Evolutionary conservation across 2,329 filamentous ascomycete species (phyloP), one percentile per base, ranked within the genome.

Genomic region (Apiospora marii): DNA sequence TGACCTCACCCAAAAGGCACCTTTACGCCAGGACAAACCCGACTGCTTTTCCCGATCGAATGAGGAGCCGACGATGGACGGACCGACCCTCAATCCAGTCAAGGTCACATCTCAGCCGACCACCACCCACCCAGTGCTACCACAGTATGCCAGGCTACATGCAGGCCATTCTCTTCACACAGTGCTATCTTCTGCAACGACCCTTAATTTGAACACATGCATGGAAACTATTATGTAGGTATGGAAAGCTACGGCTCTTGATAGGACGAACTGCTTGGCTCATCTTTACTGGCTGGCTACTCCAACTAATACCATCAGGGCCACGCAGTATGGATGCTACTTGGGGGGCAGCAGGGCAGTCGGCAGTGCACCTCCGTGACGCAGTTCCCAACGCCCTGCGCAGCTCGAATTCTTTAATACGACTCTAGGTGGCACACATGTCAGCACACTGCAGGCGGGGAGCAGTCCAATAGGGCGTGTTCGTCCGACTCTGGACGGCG

Each of bases 21-120:
- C 14, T 61, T 61, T 19, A 16, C 51, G 51, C 24, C 27, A 58
- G 30, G 51, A 3, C 16, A 49, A 61, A 61, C 22, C 53, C 16
- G 53, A 37, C 58, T 64, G 53, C 16, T 64, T 61, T 24, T 64
- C 34, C 58, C 58, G 58, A 64, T 41, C 34, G 22, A 41, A 64
- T 64, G 34, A 64, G 58, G 58, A 22, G 34, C 58, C 58, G 58
- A 64, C 30, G 10, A 34, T 22, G 58, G 58, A 22, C 58, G 58
- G 58, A 64, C 58, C 58, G 58, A 64, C 19, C 58, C 58, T 64
- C 58, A 41, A 64, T 64, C 58, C 34, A 64, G 34, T 41, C 58
- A 64, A 37, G 16, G 16, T 41, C 58, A n/a, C 30, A 41, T 64
- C 58, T 64, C 34, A 34, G 34, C 58, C 58, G 58, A 41, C 58